Conservation (phyloP, 108 stramenopile species). For the Cylindrotheca fusiformis region DNA sequence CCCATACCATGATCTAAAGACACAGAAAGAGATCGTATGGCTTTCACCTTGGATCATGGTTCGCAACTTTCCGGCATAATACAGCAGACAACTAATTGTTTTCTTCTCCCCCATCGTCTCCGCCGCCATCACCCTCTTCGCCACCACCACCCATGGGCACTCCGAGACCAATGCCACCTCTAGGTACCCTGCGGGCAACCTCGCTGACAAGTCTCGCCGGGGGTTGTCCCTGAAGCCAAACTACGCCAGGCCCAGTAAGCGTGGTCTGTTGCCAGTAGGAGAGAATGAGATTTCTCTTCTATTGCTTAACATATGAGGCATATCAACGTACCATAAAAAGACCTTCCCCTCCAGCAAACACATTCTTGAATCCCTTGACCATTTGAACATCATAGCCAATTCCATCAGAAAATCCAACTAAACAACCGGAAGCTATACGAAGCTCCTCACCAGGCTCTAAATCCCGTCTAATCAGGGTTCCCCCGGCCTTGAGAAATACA, state of each 20-base stretch:
- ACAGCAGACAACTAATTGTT: no score
- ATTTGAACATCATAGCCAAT: slow-evolving; percentile 85
- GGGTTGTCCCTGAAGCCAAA: slow-evolving; percentile 88
- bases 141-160: slow-evolving; percentile 73
- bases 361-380: slow-evolving; percentile 86
- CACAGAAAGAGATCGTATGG: no score
- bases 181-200: slow-evolving; percentile 82
- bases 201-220: slow-evolving; percentile 81
- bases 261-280: slow-evolving; percentile 42
- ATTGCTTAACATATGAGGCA: no score
- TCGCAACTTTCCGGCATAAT: no score
- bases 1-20: no score
- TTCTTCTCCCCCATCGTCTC: slow-evolving; percentile 6
- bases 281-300: neutral
- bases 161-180: slow-evolving; percentile 75
- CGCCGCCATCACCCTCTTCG: slow-evolving; percentile 44
- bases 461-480: slow-evolving; percentile 78
- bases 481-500: slow-evolving; percentile 88
- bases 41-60: no score
- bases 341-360: slow-evolving; percentile 89
- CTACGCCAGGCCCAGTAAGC: slow-evolving; percentile 86
- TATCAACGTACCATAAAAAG: slow-evolving; percentile 74
- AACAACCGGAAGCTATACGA: slow-evolving; percentile 79
- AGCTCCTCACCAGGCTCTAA: slow-evolving; percentile 71
- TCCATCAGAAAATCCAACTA: slow-evolving; percentile 77